Conservation (phyloP, 2,329 filamentous ascomycete species). For the Aspergillus fischeri region DNA sequence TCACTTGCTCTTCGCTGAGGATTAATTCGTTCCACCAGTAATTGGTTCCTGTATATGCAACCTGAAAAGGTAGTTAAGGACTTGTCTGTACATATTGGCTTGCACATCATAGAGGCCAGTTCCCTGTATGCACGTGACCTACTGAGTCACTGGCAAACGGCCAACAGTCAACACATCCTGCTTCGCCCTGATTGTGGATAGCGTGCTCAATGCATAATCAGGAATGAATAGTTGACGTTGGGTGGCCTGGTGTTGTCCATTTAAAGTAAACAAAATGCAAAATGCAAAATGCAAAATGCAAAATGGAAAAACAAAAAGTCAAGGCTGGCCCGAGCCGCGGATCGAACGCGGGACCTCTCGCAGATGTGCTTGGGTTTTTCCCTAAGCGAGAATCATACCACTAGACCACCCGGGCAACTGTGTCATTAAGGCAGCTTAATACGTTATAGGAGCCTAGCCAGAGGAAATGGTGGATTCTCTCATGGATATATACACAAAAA, state of each 20-base stretch:
- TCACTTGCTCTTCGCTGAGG: background rate
- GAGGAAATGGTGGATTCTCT: too few species aligned
- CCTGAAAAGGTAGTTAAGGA: too few species aligned
- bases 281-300: slow-evolving; percentile 1
- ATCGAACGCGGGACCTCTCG: slow-evolving; percentile 17
- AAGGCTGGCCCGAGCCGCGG: slow-evolving; percentile 13
- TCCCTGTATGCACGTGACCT: too few species aligned
- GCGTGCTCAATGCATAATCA: background rate
- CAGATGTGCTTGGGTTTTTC: slow-evolving; percentile 10
- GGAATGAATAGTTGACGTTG: background rate
- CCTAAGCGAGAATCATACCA: slow-evolving; percentile 16
- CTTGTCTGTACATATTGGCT: too few species aligned
- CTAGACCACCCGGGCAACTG: slow-evolving; percentile 14
- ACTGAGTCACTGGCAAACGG: too few species aligned
- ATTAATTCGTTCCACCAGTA: too few species aligned
- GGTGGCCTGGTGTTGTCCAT: background rate
- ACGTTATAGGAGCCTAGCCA: background rate
- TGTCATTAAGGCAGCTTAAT: background rate
- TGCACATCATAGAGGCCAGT: too few species aligned
- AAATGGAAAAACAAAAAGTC: background rate
- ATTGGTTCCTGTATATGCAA: too few species aligned
- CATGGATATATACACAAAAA: background rate
- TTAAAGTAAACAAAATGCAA: background rate
- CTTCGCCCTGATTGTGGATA: too few species aligned
- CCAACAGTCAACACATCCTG: too few species aligned